These are phyloP conservation scores for Selaginella moellendorffii DNA, from an alignment of 75 land plant genomes.

Conservation along the genomic window DNA sequence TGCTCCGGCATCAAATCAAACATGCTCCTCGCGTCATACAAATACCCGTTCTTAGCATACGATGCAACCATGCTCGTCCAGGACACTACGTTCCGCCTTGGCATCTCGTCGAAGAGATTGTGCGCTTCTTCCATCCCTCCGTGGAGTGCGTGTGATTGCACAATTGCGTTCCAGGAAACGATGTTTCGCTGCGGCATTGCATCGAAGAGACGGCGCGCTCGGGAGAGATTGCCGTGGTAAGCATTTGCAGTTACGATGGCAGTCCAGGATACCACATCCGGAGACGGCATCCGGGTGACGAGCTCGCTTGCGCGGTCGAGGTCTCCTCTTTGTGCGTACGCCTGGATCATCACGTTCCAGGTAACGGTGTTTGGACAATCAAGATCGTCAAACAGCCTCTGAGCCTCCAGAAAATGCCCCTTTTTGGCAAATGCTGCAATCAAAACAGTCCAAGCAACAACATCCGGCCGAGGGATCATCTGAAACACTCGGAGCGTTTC, in stretches of 20 bases:
- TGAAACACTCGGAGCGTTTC: constrained; percentile 17
- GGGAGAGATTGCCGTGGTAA: neutral
- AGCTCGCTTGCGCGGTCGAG: neutral
- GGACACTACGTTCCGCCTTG: neutral
- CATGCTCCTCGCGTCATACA: constrained; percentile 14
- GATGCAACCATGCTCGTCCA: constrained; percentile 11
- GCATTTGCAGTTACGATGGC: neutral
- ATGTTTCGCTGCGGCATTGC: neutral
- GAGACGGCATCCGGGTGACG: neutral
- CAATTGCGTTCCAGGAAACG: neutral
- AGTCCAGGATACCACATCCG: constrained; percentile 8
- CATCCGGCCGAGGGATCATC: constrained; percentile 20
- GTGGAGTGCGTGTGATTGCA: neutral
- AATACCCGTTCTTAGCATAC: constrained; percentile 15
- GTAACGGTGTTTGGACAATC: constrained; percentile 3
- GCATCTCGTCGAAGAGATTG: neutral
- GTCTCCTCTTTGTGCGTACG: neutral
- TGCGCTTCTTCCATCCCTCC: neutral
- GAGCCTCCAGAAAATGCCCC: constrained; percentile 8
- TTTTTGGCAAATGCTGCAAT: constrained; percentile 26
- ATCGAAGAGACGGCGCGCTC: neutral
- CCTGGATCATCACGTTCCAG: constrained; percentile 22
- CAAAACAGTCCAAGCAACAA: constrained; percentile 38
- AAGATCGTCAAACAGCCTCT: constrained; percentile 8
- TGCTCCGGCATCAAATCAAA: constrained; percentile 22